Evolutionary conservation across 1,284 basidiomycete species (phyloP).

Genomic region (Lentinula novae-zelandiae): DNA sequence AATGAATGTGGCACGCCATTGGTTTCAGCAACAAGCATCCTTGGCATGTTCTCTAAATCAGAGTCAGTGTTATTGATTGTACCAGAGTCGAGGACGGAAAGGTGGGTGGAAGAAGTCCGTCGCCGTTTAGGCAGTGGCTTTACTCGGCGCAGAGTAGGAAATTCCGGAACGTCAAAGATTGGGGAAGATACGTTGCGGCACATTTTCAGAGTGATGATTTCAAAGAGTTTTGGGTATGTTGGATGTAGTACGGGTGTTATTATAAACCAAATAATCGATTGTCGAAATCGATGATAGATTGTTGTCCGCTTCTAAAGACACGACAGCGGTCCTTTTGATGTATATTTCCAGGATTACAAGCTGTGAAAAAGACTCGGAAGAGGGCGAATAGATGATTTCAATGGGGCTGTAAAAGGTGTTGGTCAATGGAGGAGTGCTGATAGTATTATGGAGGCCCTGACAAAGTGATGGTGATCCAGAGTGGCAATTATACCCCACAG

Average conservation of each 20-base stretch:
- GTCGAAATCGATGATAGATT: slow-evolving; percentile 2
- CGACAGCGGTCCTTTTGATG: neutral
- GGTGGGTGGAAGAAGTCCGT: slow-evolving; percentile 32
- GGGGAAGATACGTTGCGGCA: slow-evolving; percentile 32
- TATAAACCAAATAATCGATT: slow-evolving; percentile 4
- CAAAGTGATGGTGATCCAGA: neutral
- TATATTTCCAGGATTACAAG: neutral
- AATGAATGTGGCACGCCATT: slow-evolving; percentile 18
- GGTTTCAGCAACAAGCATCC: slow-evolving; percentile 21
- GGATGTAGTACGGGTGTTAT: neutral
- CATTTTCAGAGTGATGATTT: neutral
- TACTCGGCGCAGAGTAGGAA: slow-evolving; percentile 55
- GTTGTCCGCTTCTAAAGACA: neutral
- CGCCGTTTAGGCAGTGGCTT: slow-evolving; percentile 76
- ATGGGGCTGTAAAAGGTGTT: neutral
- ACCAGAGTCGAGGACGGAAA: slow-evolving; percentile 1
- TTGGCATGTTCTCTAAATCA: neutral
- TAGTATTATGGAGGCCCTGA: neutral
- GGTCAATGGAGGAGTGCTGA: neutral
- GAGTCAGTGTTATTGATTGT: neutral
- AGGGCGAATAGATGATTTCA: neutral
- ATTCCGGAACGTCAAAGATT: slow-evolving; percentile 59
- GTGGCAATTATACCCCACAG: neutral
- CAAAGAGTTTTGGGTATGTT: neutral
- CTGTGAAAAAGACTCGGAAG: neutral